Evolutionary conservation across 768 basidiomycete genomes (phyloP).

Genomic region (Termitomyces sp.): DNA sequence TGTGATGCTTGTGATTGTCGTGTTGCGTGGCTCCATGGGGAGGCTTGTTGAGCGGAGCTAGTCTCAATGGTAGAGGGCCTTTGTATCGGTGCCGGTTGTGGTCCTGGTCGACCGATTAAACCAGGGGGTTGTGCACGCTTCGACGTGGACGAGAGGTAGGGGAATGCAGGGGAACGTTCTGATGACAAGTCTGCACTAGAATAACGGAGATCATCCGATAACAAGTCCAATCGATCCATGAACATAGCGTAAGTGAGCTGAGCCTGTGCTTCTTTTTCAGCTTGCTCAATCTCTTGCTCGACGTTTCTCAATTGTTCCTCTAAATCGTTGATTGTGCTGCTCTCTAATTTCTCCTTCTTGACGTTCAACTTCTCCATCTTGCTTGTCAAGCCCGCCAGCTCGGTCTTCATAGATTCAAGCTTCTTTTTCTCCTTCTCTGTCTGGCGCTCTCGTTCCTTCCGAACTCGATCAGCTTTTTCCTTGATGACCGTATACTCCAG

Average conservation of each 20-base stretch:
- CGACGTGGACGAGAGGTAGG: conserved; percentile 12
- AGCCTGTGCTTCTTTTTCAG: conserved; percentile 25
- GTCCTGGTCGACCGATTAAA: conserved; percentile 21
- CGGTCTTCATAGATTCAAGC: conserved; percentile 49
- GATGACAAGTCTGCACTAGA: conserved; percentile 12
- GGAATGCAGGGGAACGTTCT: conserved; percentile 13
- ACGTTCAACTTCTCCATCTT: conserved; percentile 62
- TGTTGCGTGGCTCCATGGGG: not conserved
- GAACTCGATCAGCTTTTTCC: conserved; percentile 39
- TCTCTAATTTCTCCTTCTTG: conserved; percentile 66
- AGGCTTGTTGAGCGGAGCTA: conserved; percentile 4
- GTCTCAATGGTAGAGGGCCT: conserved; percentile 4
- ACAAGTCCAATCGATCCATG: conserved; percentile 8
- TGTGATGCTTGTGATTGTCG: conserved; percentile 7
- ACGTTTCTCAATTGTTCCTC: conserved; percentile 61
- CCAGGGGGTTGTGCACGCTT: conserved; percentile 16
- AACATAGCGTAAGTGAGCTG: conserved; percentile 8
- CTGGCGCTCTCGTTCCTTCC: conserved; percentile 39
- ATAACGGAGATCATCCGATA: conserved; percentile 11
- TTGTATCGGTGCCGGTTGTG: conserved; percentile 1
- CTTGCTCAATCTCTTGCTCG: conserved; percentile 52
- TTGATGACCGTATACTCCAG: conserved; percentile 36
- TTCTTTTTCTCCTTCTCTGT: conserved; percentile 44
- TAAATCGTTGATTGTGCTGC: conserved; percentile 51
- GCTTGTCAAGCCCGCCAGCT: conserved; percentile 48